Evolutionary conservation across 768 basidiomycete genomes (phyloP).

Genomic region (Pleurotus ostreatus): DNA sequence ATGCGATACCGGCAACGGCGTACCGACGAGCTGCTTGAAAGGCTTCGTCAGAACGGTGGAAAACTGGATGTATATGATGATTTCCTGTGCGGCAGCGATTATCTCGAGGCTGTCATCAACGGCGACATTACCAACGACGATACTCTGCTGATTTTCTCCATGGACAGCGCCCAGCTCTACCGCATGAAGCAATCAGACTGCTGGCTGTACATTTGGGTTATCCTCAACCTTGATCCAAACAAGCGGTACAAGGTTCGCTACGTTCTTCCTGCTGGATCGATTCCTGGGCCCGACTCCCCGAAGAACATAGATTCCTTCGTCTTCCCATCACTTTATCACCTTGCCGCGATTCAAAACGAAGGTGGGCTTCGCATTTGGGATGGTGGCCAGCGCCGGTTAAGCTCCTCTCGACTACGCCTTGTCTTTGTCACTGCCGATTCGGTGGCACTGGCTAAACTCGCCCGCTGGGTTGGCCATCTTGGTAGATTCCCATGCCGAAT

Average conservation of each 20-base stretch:
- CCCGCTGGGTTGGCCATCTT: too few relatives aligned
- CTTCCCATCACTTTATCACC: too few relatives aligned
- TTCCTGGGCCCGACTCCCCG: too few relatives aligned
- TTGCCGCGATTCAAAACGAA: conserved; percentile 20
- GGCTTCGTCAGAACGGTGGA: not conserved
- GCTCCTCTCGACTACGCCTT: too few relatives aligned
- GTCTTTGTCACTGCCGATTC: too few relatives aligned
- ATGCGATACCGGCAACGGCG: too few relatives aligned
- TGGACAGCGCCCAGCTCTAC: conserved; percentile 42
- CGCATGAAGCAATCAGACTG: conserved; percentile 9
- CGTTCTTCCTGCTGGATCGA: conserved; percentile 19
- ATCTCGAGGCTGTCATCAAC: conserved; percentile 14
- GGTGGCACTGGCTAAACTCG: too few relatives aligned
- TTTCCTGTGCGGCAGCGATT: conserved; percentile 22
- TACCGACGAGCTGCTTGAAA: not conserved
- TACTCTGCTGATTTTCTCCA: conserved; percentile 27
- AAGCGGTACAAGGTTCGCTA: conserved; percentile 18
- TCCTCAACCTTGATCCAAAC: conserved; percentile 24
- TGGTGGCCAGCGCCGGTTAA: too few relatives aligned
- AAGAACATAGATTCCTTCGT: too few relatives aligned
- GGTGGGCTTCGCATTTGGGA: conserved; percentile 28
- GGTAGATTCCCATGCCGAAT: too few relatives aligned
- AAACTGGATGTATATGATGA: conserved; percentile 15
- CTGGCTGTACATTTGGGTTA: conserved; percentile 38
- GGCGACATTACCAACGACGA: conserved; percentile 24